Conservation (phyloP, 2,329 filamentous ascomycete genomes). For the Diaporthe aspalathi region DNA sequence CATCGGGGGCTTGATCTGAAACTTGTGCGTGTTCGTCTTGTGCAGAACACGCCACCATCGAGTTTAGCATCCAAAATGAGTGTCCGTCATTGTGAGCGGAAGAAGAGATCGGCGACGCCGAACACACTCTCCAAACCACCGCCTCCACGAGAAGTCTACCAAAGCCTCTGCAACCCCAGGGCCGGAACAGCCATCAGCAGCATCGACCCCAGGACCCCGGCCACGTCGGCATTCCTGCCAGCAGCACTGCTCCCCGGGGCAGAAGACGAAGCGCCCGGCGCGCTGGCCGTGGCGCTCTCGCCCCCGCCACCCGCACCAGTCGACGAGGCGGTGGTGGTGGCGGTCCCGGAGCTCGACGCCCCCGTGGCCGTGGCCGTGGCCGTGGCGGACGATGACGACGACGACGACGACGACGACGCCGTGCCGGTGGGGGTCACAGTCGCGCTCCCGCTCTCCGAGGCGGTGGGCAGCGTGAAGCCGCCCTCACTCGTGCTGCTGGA, state of each 20-base stretch:
- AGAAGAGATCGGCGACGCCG: background rate
- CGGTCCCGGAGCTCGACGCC: background rate
- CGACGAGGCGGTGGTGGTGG: background rate
- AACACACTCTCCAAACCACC: background rate
- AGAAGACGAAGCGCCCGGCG: background rate
- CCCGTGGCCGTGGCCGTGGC: background rate
- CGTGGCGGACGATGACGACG: no score
- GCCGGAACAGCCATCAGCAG: constrained; percentile 3
- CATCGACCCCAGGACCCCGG: background rate
- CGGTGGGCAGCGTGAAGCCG: constrained; percentile 13
- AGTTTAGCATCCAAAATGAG: background rate
- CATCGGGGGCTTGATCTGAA: background rate
- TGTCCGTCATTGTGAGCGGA: background rate
- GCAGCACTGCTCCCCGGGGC: background rate
- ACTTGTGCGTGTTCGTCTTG: background rate
- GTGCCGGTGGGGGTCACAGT: background rate
- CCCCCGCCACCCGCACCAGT: background rate
- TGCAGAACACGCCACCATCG: no score
- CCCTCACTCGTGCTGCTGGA: background rate
- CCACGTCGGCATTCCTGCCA: background rate
- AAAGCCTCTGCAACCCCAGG: constrained; percentile 11
- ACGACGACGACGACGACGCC: background rate
- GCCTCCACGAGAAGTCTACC: background rate
- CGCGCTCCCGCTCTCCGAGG: background rate
- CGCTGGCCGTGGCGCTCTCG: constrained; percentile 7